Evolutionary conservation across 2,329 filamentous ascomycete genomes (phyloP), one percentile per base, ranked within the genome.

Genomic region (Monosporascus sp.): DNA sequence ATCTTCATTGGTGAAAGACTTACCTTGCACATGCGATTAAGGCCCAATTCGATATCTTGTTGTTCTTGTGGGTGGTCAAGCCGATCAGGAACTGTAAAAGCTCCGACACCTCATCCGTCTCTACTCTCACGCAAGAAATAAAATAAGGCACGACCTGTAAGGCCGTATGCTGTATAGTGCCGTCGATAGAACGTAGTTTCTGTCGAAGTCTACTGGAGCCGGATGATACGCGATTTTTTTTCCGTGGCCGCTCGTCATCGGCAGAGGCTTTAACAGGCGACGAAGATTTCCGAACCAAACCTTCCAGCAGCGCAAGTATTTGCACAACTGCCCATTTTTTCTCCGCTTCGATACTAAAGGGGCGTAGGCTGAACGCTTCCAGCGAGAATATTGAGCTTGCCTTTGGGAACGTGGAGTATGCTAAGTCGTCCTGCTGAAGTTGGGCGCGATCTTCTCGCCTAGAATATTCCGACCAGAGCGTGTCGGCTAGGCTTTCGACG

Each of bases 21-120:
- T 73, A 92, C 90, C 88, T 89, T 57, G 89, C 78, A 65, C 90
- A 83, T n/a, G 85, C 87, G 50, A 97, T 69, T 75, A 96, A 83
- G 18, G 90, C 87, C 94, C 94, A 99, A 0, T 85, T 89, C 7
- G 85, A 81, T 41, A 86, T 74, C 8, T 71, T 69, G 15, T 73
- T 71, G 59, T 87, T 84, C 62, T 96, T 92, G 63, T 94, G 88
- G 9, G 81, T 77, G 44, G 88, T 81, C 50, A 80, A 76, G 11
- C 72, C 68, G 17, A 77, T 71, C 17, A 95, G 71, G 44, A 80
- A 78, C 8, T 78, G 75, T 3, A 94, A 65, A 4, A 87, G 66
- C 1, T 77, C 74, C 5, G 71, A 68, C 25, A 87, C 70, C 11
- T 82, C 79, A 35, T 84, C 78, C 35, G 71, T 60, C 3, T 75